phyloP scores from a whole-genome alignment of 768 basidiomycete species.

The Piloderma croceum region DNA sequence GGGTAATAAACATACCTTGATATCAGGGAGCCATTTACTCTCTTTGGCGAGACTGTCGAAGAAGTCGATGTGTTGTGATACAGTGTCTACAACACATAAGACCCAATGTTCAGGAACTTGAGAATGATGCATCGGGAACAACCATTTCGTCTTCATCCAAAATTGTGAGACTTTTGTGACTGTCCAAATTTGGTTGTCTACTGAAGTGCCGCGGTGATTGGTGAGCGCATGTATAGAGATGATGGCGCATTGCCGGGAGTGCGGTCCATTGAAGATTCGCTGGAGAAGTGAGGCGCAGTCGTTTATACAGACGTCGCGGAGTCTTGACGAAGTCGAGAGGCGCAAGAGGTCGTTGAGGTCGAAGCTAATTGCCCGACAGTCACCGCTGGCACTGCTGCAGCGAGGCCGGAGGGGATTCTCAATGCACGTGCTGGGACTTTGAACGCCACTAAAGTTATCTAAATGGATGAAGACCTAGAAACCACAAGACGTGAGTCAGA shows the following conservation, averaged over 20 bases:
- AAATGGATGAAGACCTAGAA: background rate
- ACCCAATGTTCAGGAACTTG: slow-evolving; percentile 27
- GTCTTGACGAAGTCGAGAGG: background rate
- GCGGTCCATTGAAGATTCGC: background rate
- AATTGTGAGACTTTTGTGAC: slow-evolving; percentile 11
- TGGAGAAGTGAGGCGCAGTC: slow-evolving; percentile 11
- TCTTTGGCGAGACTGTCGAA: slow-evolving; percentile 28
- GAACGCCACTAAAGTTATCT: background rate
- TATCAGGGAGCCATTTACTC: background rate
- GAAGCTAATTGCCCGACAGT: slow-evolving; percentile 2
- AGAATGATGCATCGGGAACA: slow-evolving; percentile 31
- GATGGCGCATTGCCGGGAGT: slow-evolving; percentile 1
- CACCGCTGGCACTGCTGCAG: background rate
- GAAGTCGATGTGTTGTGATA: slow-evolving; percentile 13
- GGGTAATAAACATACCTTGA: slow-evolving; percentile 2
- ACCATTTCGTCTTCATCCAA: slow-evolving; percentile 30
- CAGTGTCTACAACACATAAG: slow-evolving; percentile 18
- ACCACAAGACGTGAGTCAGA: background rate
- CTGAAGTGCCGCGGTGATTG: background rate
- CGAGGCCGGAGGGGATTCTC: background rate
- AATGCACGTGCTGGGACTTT: background rate
- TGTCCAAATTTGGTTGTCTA: slow-evolving; percentile 18
- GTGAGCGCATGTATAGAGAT: slow-evolving; percentile 11
- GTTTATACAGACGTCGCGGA: slow-evolving; percentile 13
- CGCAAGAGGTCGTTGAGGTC: slow-evolving; percentile 10